A percentile compares a stretch with the other conserved stretches of the same genome.
Evolutionary conservation across 495 filamentous ascomycete species (phyloP).

Genomic region (Aspergillus conjunctus): DNA sequence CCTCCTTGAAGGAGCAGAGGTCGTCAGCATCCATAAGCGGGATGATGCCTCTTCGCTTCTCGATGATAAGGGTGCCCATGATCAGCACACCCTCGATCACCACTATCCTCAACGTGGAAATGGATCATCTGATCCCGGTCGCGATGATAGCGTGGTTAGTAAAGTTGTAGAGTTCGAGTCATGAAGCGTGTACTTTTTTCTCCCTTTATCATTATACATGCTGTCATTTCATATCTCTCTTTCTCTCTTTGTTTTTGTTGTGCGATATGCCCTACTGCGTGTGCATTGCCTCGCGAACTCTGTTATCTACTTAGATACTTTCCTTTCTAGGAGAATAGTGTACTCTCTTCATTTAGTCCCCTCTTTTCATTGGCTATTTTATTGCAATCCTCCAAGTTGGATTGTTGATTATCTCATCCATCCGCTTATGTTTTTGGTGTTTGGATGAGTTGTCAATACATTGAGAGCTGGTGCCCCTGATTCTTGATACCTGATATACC

Average conservation of each 20-base stretch:
- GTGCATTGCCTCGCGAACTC: neutral
- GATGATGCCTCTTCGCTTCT: slow-evolving; percentile 35
- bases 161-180: slow-evolving; percentile 47
- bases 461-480: too few relatives aligned
- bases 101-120: neutral
- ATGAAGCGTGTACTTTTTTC: slow-evolving; percentile 20
- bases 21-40: slow-evolving; percentile 30
- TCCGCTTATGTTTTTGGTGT: too few relatives aligned
- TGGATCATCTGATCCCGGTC: slow-evolving; percentile 5
- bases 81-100: neutral
- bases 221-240: neutral
- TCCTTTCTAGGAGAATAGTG: slow-evolving; percentile 9
- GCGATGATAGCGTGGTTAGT: slow-evolving; percentile 37
- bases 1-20: slow-evolving; percentile 29
- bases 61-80: slow-evolving; percentile 28
- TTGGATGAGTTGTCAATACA: too few relatives aligned
- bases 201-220: neutral
- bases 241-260: neutral
- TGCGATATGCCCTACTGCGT: neutral
- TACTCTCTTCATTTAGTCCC: neutral
- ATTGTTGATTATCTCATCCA: too few relatives aligned
- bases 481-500: too few relatives aligned
- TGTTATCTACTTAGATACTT: slow-evolving; percentile 13
- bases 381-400: neutral
- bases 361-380: slow-evolving; percentile 3